Base-by-base conservation (phyloP, 2,329 filamentous ascomycete species). In the Trichophyton verrucosum region DNA sequence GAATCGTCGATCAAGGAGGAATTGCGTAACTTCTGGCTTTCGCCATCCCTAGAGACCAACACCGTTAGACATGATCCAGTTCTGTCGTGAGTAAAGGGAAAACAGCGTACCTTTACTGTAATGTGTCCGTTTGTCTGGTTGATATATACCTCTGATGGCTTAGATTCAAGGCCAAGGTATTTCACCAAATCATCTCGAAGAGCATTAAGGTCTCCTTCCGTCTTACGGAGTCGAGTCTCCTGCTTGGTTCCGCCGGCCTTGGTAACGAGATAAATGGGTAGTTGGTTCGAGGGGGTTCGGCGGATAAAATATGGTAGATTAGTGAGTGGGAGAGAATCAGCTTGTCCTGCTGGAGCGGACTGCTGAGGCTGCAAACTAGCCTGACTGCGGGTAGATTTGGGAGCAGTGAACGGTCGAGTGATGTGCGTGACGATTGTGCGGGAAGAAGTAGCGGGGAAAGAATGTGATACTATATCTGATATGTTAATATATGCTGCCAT, bases 181-280 rank as follows among this genome's bases (percentile, higher is more conserved):
- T 75, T 69, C 42, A 78, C 75, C 61, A 97, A 71, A 66, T 91
- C 86, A 40, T 80, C 73, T 63, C 82, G 79, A 65, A 97, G 71
- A 2, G 77, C 81, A 36, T 77, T 73, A 57, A 84, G 69, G 71
- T 95, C 82, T 15, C 94, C 94, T 61, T 89, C 84, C 57, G 92
- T 81, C 74, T 88, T 91, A 72, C 90, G 87, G 61, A 99, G 76
- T 61, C 83, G 74, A 3, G 92, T 95, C 68, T 88, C 75, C 68
- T 85, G 83, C 70, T 85, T 80, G 65, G 88, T 94, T 13, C 89
- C 89, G 59, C 90, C 90, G 11, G 84, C 80, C 76, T 89, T 91
- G 65, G 76, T 78, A 65, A 84, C 79, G 15, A 85, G 78, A 76
- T 97, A 99, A 51, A 97, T 82, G 24, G 89, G 85, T 2, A 94